These are phyloP conservation scores for Colletotrichum tropicale DNA, from an alignment of 2,329 filamentous ascomycete species.

Conservation along the genomic window DNA sequence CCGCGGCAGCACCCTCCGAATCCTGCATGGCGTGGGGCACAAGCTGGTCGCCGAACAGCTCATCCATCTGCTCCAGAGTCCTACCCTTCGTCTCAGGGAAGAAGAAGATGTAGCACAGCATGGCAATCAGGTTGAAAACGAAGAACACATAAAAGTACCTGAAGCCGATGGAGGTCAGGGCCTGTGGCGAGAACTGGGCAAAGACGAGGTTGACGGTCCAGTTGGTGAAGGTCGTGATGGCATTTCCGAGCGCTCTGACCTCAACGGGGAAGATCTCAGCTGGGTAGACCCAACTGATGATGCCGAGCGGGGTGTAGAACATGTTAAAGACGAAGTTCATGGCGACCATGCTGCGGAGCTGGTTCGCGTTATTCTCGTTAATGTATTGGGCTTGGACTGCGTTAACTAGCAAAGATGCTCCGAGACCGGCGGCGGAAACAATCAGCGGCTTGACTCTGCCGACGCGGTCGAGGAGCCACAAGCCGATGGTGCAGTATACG, in stretches of 20 bases:
- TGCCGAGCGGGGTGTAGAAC: conserved; percentile 39
- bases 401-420: conserved; percentile 28
- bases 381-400: conserved; percentile 30
- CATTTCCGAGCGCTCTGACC: conserved; percentile 30
- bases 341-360: conserved; percentile 31
- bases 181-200: conserved; percentile 51
- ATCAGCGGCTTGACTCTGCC: conserved; percentile 54
- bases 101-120: conserved; percentile 28
- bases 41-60: conserved; percentile 32
- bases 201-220: conserved; percentile 45
- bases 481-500: conserved; percentile 50
- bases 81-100: conserved; percentile 37
- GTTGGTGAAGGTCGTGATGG: conserved; percentile 32
- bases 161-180: conserved; percentile 45
- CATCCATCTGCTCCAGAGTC: conserved; percentile 39
- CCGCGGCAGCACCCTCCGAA: background rate
- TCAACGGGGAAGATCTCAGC: conserved; percentile 43
- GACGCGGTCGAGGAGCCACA: conserved; percentile 48
- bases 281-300: conserved; percentile 45
- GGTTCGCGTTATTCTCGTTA: conserved; percentile 24
- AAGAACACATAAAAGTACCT: conserved; percentile 43
- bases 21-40: conserved; percentile 17
- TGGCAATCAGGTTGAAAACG: conserved; percentile 27
- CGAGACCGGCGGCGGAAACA: conserved; percentile 34
- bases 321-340: conserved; percentile 39